These are phyloP conservation scores for Saturnispora gosingensis DNA, from an alignment of 805 yeast species.

Conservation along the genomic window DNA sequence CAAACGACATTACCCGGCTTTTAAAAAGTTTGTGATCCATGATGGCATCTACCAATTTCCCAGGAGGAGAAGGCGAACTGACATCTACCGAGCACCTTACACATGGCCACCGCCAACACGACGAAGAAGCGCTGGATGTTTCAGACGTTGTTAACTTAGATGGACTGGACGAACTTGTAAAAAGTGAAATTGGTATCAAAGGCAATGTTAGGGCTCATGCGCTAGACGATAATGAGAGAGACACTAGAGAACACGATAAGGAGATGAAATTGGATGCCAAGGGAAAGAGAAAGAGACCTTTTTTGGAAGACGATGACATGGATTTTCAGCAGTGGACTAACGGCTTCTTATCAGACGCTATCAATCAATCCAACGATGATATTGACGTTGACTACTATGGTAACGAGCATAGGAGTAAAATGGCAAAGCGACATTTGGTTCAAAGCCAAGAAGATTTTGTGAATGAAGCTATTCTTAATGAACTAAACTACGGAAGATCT, in stretches of 20 bases:
- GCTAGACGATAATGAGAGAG: background rate
- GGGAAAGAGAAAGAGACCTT: constrained; percentile 20
- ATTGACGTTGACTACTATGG: constrained; percentile 9
- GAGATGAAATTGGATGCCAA: background rate
- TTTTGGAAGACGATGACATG: constrained; percentile 32
- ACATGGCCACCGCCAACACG: background rate
- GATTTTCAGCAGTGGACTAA: constrained; percentile 49
- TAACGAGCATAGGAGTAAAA: background rate
- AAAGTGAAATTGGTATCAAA: background rate
- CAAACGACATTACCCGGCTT: constrained; percentile 1
- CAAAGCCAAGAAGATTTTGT: constrained; percentile 31
- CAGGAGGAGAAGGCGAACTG: background rate
- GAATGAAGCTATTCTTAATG: constrained; percentile 62
- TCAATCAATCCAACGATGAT: constrained; percentile 12
- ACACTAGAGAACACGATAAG: constrained; percentile 1
- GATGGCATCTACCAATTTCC: background rate
- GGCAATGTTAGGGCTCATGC: background rate
- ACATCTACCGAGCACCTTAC: background rate
- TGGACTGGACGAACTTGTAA: constrained; percentile 5
- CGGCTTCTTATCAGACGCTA: constrained; percentile 39
- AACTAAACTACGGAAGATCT: constrained; percentile 26
- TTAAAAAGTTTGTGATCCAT: background rate
- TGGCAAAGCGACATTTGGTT: background rate
- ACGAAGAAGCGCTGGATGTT: constrained; percentile 1
- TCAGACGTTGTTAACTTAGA: constrained; percentile 6